Evolutionary conservation across 768 basidiomycete genomes (phyloP), one percentile per base, ranked within the genome.

Genomic region (Suillus occidentalis): DNA sequence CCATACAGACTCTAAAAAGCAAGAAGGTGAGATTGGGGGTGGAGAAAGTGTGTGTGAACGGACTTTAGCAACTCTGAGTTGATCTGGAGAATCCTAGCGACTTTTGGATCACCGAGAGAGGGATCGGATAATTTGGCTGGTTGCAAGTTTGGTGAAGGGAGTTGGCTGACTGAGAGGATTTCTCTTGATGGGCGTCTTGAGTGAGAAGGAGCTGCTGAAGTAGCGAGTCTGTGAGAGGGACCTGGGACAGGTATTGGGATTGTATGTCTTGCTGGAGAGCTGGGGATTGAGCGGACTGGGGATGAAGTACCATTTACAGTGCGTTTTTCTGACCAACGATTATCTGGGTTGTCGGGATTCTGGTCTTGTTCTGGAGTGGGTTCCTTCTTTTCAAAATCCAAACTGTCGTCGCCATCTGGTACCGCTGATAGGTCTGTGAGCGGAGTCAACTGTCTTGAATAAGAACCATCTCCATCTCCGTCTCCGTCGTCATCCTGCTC

Each of bases 341-440:
- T 64, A 43, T 62, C 59, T 18, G 36, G 36, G 37, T 59, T 64
- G 34, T 67, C 70, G 2, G 67, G 68, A 68, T 67, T 61, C 40
- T 53, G 59, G 10, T 65, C 50, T 25, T 68, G 37, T 80, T 77
- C 61, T 58, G 57, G 9, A 58, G 22, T 58, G 13, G 5, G 5
- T 34, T 63, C 62, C 43, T 75, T 76, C 65, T 25, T 40, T 63
- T 73, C 67, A 18, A 52, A 31, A 37, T 75, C 73, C 53, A 64
- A 39, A 16, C 61, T 28, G 37, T 86, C 85, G 56, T 87, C 86
- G 28, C 80, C 79, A 69, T 87, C 86, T 47, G 88, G 85, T 0
- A 88, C 83, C 1, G 89, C 87, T 9, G 90, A 90, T 31, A 91
- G 85, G 67, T 91, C 90, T 68, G 88, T 91, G 72, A 93, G 85